Conservation (phyloP, 2,329 filamentous ascomycete species). For the Apiospora arundinis region DNA sequence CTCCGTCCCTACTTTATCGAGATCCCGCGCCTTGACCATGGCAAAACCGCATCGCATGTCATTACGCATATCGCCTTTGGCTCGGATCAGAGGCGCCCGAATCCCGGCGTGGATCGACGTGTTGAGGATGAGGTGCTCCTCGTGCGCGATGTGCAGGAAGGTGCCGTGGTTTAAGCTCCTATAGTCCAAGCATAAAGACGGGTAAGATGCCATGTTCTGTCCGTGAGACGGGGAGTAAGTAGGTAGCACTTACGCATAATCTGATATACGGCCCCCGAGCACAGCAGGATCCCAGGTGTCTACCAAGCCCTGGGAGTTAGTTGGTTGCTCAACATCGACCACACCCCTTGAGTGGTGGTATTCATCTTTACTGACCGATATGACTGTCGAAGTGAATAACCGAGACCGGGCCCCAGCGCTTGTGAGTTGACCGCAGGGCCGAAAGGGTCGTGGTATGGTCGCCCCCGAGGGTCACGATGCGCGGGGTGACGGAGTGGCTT, state of each 20-base stretch:
- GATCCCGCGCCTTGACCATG: constrained; percentile 65
- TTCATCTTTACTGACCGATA: constrained; percentile 50
- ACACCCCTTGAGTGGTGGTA: too few species aligned
- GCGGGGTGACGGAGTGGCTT: constrained; percentile 49
- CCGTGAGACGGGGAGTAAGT: too few species aligned
- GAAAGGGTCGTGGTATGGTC: constrained; percentile 70
- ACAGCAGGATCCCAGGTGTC: constrained; percentile 76
- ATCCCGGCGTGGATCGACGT: constrained; percentile 68
- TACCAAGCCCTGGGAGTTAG: constrained; percentile 30
- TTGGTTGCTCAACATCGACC: neutral
- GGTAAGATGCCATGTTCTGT: too few species aligned
- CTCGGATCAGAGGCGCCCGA: constrained; percentile 57
- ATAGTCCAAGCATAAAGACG: neutral
- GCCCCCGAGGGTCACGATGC: constrained; percentile 68
- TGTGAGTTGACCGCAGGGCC: constrained; percentile 64
- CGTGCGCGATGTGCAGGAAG: constrained; percentile 66
- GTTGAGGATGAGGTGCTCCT: constrained; percentile 65
- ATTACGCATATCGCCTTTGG: constrained; percentile 59
- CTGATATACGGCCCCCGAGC: constrained; percentile 62
- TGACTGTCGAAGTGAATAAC: constrained; percentile 72
- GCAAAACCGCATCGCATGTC: constrained; percentile 65
- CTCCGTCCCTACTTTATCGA: constrained; percentile 71
- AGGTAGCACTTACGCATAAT: constrained; percentile 66
- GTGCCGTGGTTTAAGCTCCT: constrained; percentile 66
- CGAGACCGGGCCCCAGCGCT: constrained; percentile 63